Evolutionary conservation across 768 basidiomycete species (phyloP), one percentile per base, ranked within the genome.

Genomic region (Amanita exitialis): DNA sequence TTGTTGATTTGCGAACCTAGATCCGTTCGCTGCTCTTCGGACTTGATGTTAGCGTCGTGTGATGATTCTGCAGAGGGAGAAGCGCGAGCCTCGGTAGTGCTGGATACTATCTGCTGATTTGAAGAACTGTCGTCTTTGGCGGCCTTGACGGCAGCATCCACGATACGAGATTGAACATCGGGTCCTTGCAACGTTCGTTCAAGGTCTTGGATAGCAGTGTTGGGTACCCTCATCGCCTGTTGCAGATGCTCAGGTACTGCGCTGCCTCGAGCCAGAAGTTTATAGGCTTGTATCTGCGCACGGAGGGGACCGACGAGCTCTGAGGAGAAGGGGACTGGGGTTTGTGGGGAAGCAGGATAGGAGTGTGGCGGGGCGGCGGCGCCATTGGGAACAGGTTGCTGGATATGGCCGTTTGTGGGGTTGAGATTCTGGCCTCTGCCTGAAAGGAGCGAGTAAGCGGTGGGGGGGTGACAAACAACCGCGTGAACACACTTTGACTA

Each of bases 211-310:
- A 79, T 72, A 50, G 79, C 77, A 23, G 72, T 73, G 58, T 79
- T 83, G 44, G 80, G 77, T 9, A 80, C 74, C 16, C 78, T 79
- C 41, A 90, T 79, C 10, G 83, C 80, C 49, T 83, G 79, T 54
- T 84, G 86, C 25, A 92, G 58, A 54, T 75, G 62, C 10, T 87
- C 80, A 12, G 88, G 83, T 37, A 89, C 73, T 13, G 86, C 79
- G 6, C 80, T 62, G 18, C 82, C 80, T 20, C 82, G 76, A 13
- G 71, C 70, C 57, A 92, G 71, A 55, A 80, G 74, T 60, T 84
- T 88, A 70, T 83, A 91, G 3, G 90, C 89, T 44, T 83, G 77
- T 13, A 92, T 90, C 57, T 92, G 90, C 0, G 85, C 80, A 12
- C 86, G 78, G n/a, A 92, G 75, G 8, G 83, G 77, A 51, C 70